Evolutionary conservation across 2,329 filamentous ascomycete genomes (phyloP), one percentile per base, ranked within the genome.

Genomic region (Diaporthe eres): DNA sequence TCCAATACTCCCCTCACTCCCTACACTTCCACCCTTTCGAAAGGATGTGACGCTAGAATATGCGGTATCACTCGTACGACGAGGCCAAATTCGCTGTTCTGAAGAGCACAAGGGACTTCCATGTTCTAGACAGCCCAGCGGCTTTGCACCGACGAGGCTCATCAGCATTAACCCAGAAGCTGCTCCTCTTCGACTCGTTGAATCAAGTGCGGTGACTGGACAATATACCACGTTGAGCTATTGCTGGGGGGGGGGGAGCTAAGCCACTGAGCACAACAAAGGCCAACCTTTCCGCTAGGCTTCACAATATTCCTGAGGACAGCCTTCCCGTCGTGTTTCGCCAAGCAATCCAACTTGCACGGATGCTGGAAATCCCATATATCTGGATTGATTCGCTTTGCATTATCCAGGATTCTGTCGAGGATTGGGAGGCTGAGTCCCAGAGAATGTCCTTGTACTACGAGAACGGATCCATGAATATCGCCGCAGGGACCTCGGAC

Each of bases 51-150:
- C 47, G 19, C 17, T 49, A 22, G 47, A 49, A 49, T 10, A 22
- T 22, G 19, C 47, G 19, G 47, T 17, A 49, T 22, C 47, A 19
- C 5, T 49, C 19, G 47, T 49, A 22, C 47, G 47, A 22, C 19
- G 5, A 49, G 47, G 47, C 47, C 47, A n/a, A 22, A 49, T 3
- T 1, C 19, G 19, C 47, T 22, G 47, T 4, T 22, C 17, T 15
- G 8, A 22, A 4, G 0, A 2, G 1, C 47, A 19, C 1, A 0
- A 9, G 47, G 17, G 13, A 49, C 1, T n/a, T 49, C 19, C 47
- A 49, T 49, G 47, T n/a, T 10, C 47, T n/a, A 19, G 19, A 22
- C 47, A 2, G 2, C 15, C 17, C 19, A 49, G 47, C 19, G 19
- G 47, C 6, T 49, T 49, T 49, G 47, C 1, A 22, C 47, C 47